phyloP scores from a whole-genome alignment of 2,329 filamentous ascomycete genomes.

The Diaporthe sp. region DNA sequence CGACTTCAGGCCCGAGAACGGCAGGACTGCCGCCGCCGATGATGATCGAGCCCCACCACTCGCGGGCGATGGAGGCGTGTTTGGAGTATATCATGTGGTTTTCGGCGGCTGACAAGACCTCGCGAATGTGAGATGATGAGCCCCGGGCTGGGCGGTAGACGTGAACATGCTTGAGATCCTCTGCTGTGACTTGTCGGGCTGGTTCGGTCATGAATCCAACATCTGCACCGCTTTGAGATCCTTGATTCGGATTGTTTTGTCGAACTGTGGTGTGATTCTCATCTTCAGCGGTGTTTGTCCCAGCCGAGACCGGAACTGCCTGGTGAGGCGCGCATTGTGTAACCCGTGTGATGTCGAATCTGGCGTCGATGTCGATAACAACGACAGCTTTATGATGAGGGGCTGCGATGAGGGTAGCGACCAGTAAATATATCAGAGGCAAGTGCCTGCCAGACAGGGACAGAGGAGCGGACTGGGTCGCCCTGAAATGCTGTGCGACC shows the following conservation, averaged over 20 bases:
- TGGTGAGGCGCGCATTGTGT: conserved; percentile 43
- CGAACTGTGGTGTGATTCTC: conserved; percentile 1
- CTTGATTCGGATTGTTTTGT: not conserved
- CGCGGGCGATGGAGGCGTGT: conserved; percentile 57
- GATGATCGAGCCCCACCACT: conserved; percentile 71
- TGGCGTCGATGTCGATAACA: conserved; percentile 66
- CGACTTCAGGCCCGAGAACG: conserved; percentile 41
- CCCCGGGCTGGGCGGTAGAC: conserved; percentile 57
- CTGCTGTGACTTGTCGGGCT: conserved; percentile 37
- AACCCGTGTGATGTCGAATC: conserved; percentile 67
- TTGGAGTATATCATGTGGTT: conserved; percentile 64
- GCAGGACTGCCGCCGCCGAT: conserved; percentile 56
- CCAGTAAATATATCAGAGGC: conserved; percentile 68
- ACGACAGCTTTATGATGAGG: conserved; percentile 63
- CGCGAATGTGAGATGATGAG: conserved; percentile 42
- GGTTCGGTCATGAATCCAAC: not conserved
- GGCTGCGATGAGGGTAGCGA: conserved; percentile 63
- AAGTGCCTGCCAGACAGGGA: conserved; percentile 65
- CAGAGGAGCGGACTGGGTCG: conserved; percentile 61
- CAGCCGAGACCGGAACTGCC: conserved; percentile 11
- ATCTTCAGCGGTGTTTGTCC: not conserved
- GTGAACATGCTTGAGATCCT: conserved; percentile 64
- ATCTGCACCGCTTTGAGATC: not conserved
- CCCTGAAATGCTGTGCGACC: conserved; percentile 59
- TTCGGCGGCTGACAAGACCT: conserved; percentile 56